A percentile compares a stretch with the other conserved stretches of the same genome.
Evolutionary conservation across 1,139 yeast genomes (phyloP).

Genomic region (Pichia norvegensis): DNA sequence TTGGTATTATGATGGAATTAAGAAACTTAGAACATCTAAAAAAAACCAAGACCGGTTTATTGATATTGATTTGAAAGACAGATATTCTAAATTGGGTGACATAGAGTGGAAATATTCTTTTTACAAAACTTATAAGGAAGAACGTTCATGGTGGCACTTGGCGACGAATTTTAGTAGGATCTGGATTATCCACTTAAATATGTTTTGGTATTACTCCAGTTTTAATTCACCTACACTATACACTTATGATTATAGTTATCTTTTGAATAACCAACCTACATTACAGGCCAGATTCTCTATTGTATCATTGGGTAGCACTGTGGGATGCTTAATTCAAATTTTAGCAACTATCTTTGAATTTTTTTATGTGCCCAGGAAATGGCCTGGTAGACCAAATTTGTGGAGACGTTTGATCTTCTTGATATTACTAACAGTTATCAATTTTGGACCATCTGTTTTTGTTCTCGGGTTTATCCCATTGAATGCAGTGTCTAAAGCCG

Average conservation of each 20-base stretch:
- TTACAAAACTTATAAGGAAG: constrained; percentile 66
- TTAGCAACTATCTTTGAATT: constrained; percentile 57
- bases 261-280: constrained; percentile 57
- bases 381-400: constrained; percentile 58
- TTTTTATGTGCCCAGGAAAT: constrained; percentile 57
- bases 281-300: constrained; percentile 53
- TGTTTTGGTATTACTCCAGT: constrained; percentile 77
- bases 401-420: constrained; percentile 36
- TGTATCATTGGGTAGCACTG: constrained; percentile 63
- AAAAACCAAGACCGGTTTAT: constrained; percentile 35
- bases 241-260: constrained; percentile 52
- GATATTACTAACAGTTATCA: constrained; percentile 37
- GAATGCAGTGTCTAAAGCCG: constrained; percentile 43
- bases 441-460: constrained; percentile 57
- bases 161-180: constrained; percentile 71
- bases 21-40: constrained; percentile 34
- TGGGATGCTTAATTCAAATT: constrained; percentile 59
- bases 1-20: constrained; percentile 66
- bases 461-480: constrained; percentile 47
- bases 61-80: constrained; percentile 35
- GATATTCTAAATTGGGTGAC: constrained; percentile 42
- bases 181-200: constrained; percentile 72
- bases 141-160: constrained; percentile 71
- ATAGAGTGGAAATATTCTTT: constrained; percentile 60
- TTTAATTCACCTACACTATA: constrained; percentile 73